These are phyloP conservation scores for Gossypium raimondii DNA, from an alignment of 345 rosid species.

Conservation along the genomic window DNA sequence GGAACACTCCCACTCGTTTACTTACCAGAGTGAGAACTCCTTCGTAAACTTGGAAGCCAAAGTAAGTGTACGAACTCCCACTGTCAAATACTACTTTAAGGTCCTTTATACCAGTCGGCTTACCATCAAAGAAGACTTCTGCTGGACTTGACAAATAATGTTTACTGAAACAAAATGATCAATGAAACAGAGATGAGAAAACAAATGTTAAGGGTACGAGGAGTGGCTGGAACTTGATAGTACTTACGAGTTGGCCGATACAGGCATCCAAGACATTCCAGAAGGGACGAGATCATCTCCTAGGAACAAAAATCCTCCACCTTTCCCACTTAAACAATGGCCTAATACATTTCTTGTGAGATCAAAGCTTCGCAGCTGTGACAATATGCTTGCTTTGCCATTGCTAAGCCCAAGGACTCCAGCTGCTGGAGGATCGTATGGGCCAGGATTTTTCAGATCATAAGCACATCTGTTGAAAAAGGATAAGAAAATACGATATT, in stretches of 20 bases:
- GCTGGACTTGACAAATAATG: conserved; percentile 64
- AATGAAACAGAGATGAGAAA: neutral
- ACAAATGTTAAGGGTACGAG: neutral
- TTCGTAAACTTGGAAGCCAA: conserved; percentile 47
- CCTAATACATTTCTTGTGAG: conserved; percentile 57
- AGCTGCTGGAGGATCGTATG: conserved; percentile 48
- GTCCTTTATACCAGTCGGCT: conserved; percentile 52
- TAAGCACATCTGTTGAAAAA: conserved; percentile 67
- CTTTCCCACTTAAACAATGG: conserved; percentile 72
- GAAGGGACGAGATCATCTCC: conserved; percentile 67
- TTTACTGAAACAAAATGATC: conserved; percentile 44
- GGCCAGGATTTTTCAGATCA: conserved; percentile 47
- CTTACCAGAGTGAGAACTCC: conserved; percentile 55
- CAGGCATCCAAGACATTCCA: conserved; percentile 61
- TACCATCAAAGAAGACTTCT: conserved; percentile 52
- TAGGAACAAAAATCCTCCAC: conserved; percentile 77
- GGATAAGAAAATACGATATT: neutral
- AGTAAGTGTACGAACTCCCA: conserved; percentile 90
- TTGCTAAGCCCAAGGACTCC: conserved; percentile 86
- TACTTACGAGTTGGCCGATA: conserved; percentile 42
- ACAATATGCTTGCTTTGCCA: conserved; percentile 61
- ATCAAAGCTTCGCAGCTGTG: conserved; percentile 49
- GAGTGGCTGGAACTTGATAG: neutral
- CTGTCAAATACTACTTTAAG: conserved; percentile 68
- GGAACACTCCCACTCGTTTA: neutral